Evolutionary conservation across 129 eudicot species (phyloP).

Genomic region (Lonicera japonica): DNA sequence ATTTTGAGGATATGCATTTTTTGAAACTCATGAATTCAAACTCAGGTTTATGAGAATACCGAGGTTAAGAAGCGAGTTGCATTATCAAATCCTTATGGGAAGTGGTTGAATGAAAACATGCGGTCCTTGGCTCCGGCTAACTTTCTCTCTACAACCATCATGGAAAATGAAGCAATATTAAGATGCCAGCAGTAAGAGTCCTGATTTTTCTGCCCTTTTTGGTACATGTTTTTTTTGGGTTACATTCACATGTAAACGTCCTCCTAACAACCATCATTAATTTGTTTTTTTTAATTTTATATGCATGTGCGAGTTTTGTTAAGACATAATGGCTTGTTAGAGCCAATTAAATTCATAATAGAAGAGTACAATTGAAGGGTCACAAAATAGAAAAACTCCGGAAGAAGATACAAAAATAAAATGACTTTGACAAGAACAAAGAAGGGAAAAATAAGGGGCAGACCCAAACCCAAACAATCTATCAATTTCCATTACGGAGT

Average conservation of each 20-base stretch:
- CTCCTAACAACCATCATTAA: not conserved
- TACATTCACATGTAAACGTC: too few species aligned
- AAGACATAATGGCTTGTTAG: too few species aligned
- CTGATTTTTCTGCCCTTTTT: conserved; percentile 2
- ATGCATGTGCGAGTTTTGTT: too few species aligned
- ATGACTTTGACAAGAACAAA: too few species aligned
- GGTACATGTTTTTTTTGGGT: not conserved
- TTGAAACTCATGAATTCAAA: not conserved
- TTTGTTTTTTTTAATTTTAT: too few species aligned
- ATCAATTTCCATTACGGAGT: too few species aligned
- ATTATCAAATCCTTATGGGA: conserved; percentile 67
- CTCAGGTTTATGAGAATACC: conserved; percentile 92
- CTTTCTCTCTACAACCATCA: conserved; percentile 62
- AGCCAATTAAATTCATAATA: too few species aligned
- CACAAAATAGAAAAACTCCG: too few species aligned
- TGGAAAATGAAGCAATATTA: conserved; percentile 82
- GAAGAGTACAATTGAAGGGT: too few species aligned
- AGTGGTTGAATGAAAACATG: conserved; percentile 83
- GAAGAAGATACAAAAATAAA: too few species aligned
- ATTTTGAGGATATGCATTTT: not conserved
- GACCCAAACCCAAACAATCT: too few species aligned
- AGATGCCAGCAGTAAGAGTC: conserved; percentile 80
- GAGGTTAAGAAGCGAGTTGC: conserved; percentile 97
- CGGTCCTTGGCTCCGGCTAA: conserved; percentile 62
- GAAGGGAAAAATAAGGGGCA: too few species aligned